Base-by-base conservation (phyloP, 2,329 filamentous ascomycete genomes). In the Botrytis deweyae region DNA sequence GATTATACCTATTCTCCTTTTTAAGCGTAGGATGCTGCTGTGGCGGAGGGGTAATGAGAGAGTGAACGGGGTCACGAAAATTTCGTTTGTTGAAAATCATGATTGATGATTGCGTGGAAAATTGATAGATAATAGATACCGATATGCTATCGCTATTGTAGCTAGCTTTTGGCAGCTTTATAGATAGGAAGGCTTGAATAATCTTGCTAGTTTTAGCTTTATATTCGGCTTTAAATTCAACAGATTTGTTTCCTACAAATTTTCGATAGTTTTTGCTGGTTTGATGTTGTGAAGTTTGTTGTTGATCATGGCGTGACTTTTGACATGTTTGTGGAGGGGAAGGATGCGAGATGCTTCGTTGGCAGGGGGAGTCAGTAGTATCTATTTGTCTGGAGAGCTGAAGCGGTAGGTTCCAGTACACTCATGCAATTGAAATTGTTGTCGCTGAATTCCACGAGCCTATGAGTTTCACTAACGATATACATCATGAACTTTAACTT, bases 1-100 rank as follows among this genome's bases (percentile, higher is more conserved):
- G 25, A 6, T 25, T 72, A 38, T 58, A 65, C 70, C 1, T 72
- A 72, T 44, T 42, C 62, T 42, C 10, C 61, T 12, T 72, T 72
- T 18, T 72, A 36, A 20, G 5, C 2, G 40, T 18, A 10, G 5
- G 36, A 16, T 61, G 20, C 3, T 36, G 33, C 4, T 33, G 55
- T 61, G 18, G 18, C 12, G 4, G 29, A 22, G 20, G 1, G 16
- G 18, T 20, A 3, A 36, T 20, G 55, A 16, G 8, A 33, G 2
- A 22, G 6, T 9, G 18, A 22, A 29, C 5, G 14, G 14, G 9
- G 42, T 1, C 40, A 29, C 2, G 49, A 44, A 29, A 29, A 22
- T 64, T 14, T 36, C 18, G 4, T 46, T 33, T 46, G 9, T 33
- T 14, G 20, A 25, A 9, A 38, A 61, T 38, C 5, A 25, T 36